Conservation (phyloP, 2,329 filamentous ascomycete genomes). For the Penicillium sp. region DNA sequence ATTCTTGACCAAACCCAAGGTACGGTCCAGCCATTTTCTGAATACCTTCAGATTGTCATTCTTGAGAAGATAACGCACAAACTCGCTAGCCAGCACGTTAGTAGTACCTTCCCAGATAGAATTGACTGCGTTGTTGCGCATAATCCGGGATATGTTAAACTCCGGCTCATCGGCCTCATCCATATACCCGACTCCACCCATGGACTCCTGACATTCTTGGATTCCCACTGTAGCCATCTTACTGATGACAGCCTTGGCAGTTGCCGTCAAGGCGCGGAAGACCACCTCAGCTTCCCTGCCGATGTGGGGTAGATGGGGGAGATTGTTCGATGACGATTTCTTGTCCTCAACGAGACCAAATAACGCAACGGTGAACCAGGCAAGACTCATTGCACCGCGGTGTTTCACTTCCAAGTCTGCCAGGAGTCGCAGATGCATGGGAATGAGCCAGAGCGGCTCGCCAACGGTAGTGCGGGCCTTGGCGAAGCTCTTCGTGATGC, state of each 20-base stretch:
- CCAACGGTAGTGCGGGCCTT: constrained; percentile 38
- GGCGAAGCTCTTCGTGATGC: constrained; percentile 43
- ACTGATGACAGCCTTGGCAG: constrained; percentile 36
- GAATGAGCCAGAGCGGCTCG: constrained; percentile 38
- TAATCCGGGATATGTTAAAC: constrained; percentile 63
- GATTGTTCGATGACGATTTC: constrained; percentile 23
- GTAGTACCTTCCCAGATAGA: constrained; percentile 70
- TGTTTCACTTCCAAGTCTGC: constrained; percentile 41
- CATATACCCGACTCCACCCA: constrained; percentile 41
- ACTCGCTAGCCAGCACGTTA: constrained; percentile 60
- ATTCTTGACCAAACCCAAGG: constrained; percentile 15
- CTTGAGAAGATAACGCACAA: constrained; percentile 38
- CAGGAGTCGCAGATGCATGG: constrained; percentile 41
- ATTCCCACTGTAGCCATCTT: constrained; percentile 32
- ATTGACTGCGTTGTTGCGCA: constrained; percentile 57
- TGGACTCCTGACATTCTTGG: constrained; percentile 39
- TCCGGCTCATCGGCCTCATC: constrained; percentile 51
- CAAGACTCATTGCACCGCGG: constrained; percentile 37
- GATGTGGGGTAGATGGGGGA: constrained; percentile 49
- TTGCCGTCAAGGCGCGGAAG: constrained; percentile 31
- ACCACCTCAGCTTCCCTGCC: constrained; percentile 26
- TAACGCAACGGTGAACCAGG: constrained; percentile 32
- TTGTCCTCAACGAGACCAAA: constrained; percentile 53
- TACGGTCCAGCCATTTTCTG: constrained; percentile 44
- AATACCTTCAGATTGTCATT: constrained; percentile 29